Conservation (phyloP, 352 stramenopile genomes). For the Pythium rishiriense region DNA sequence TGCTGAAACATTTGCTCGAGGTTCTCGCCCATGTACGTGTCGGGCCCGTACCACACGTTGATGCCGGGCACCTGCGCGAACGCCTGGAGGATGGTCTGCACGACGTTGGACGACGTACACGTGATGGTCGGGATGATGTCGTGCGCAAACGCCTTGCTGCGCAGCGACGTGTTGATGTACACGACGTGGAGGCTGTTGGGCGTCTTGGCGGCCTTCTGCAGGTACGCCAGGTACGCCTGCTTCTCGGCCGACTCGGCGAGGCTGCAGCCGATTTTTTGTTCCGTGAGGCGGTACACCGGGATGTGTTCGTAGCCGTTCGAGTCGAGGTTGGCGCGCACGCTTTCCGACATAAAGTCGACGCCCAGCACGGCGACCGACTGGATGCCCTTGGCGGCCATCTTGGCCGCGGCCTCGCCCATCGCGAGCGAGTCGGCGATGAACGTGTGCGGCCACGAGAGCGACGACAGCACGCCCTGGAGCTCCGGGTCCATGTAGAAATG, state of each 20-base stretch:
- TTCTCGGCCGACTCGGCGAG: slow-evolving; percentile 94
- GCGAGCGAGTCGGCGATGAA: slow-evolving; percentile 96
- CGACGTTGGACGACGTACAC: slow-evolving; percentile 96
- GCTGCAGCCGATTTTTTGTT: slow-evolving; percentile 94
- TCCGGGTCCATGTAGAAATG: slow-evolving; percentile 99
- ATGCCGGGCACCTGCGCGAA: slow-evolving; percentile 91
- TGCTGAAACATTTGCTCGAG: slow-evolving; percentile 93
- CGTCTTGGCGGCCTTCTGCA: slow-evolving; percentile 87
- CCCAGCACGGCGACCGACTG: slow-evolving; percentile 93
- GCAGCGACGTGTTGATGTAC: slow-evolving; percentile 98
- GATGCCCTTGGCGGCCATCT: slow-evolving; percentile 92
- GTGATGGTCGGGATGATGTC: slow-evolving; percentile 96
- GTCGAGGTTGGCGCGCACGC: slow-evolving; percentile 92
- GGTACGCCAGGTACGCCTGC: slow-evolving; percentile 92
- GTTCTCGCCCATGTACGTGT: slow-evolving; percentile 99
- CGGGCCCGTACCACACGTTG: slow-evolving; percentile 92
- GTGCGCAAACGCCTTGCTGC: slow-evolving; percentile 95
- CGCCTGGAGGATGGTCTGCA: slow-evolving; percentile 95
- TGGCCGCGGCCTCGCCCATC: slow-evolving; percentile 96
- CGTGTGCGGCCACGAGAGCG: slow-evolving; percentile 88
- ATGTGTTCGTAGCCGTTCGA: slow-evolving; percentile 91
- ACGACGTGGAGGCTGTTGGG: slow-evolving; percentile 95
- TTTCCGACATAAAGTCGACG: slow-evolving; percentile 99
- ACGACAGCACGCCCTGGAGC: slow-evolving; percentile 89
- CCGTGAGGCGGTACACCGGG: slow-evolving; percentile 93